Percentiles rank a stretch among this genome's conserved stretches.
Conservation (phyloP, 495 filamentous ascomycete species). For the Chaetomidium leptoderma region DNA sequence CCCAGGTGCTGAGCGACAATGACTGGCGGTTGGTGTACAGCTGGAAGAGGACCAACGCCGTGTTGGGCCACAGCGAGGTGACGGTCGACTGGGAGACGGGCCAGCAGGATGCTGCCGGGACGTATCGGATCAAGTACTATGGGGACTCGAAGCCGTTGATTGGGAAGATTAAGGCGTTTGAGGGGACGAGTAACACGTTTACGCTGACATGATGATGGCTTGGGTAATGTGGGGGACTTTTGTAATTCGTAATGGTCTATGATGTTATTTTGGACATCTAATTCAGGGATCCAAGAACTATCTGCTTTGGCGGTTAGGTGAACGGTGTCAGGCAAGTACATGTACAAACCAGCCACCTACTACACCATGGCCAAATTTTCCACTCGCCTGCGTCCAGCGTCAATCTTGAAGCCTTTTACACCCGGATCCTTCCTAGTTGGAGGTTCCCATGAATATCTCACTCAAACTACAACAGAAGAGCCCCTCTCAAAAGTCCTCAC, state of each 20-base stretch:
- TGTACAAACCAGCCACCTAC: too few species aligned
- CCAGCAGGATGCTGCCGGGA: conserved; percentile 51
- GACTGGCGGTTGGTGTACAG: conserved; percentile 80
- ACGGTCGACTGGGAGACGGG: conserved; percentile 76
- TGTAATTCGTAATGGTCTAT: not conserved
- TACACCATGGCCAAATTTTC: too few species aligned
- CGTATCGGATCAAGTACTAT: conserved; percentile 79
- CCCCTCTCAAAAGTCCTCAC: conserved; percentile 17
- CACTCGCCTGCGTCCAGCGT: too few species aligned
- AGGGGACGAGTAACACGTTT: conserved; percentile 66
- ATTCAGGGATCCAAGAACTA: not conserved
- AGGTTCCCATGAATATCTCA: not conserved
- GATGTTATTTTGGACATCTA: not conserved
- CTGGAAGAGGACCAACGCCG: conserved; percentile 70
- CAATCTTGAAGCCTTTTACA: too few species aligned
- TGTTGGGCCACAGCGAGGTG: conserved; percentile 75
- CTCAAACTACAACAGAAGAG: not conserved
- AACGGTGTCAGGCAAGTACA: too few species aligned
- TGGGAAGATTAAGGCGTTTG: conserved; percentile 67
- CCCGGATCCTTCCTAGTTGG: too few species aligned
- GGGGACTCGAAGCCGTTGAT: conserved; percentile 70
- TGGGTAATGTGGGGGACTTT: not conserved
- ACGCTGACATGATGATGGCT: conserved; percentile 34
- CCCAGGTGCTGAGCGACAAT: conserved; percentile 60
- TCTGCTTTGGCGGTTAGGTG: too few species aligned